These are phyloP conservation scores for Cercospora nicotianae DNA, from an alignment of 2,329 filamentous ascomycete species.

Conservation along the genomic window DNA sequence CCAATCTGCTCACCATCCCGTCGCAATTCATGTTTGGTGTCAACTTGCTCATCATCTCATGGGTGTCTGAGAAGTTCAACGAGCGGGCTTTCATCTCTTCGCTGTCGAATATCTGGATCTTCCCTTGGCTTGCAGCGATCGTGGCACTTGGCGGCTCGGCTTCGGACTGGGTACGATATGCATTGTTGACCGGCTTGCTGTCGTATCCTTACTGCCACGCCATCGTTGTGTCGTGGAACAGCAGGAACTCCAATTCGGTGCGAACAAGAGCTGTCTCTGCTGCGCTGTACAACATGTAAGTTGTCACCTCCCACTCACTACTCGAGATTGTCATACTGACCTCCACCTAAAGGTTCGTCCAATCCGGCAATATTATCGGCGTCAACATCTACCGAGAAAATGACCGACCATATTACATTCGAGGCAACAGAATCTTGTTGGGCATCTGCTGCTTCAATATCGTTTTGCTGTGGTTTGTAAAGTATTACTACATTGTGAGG, in stretches of 20 bases:
- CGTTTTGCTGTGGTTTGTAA: constrained; percentile 34
- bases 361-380: constrained; percentile 49
- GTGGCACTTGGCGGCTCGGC: constrained; percentile 31
- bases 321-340: background rate
- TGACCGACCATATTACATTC: constrained; percentile 48
- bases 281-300: constrained; percentile 44
- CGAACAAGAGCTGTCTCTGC: constrained; percentile 46
- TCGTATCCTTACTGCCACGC: constrained; percentile 48
- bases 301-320: background rate
- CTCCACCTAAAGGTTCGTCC: constrained; percentile 34
- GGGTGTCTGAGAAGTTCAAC: constrained; percentile 52
- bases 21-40: constrained; percentile 30
- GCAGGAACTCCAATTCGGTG: constrained; percentile 46
- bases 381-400: constrained; percentile 53
- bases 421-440: constrained; percentile 43
- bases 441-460: constrained; percentile 37
- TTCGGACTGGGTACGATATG: constrained; percentile 44
- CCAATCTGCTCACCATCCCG: constrained; percentile 65
- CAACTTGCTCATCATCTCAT: constrained; percentile 52
- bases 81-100: constrained; percentile 52
- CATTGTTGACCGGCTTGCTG: constrained; percentile 43
- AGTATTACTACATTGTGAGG: constrained; percentile 38
- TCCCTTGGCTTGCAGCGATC: constrained; percentile 59
- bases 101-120: constrained; percentile 53
- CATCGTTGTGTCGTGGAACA: constrained; percentile 46